Conservation (phyloP, 208 protist species). For the Crithidia thermophila region DNA sequence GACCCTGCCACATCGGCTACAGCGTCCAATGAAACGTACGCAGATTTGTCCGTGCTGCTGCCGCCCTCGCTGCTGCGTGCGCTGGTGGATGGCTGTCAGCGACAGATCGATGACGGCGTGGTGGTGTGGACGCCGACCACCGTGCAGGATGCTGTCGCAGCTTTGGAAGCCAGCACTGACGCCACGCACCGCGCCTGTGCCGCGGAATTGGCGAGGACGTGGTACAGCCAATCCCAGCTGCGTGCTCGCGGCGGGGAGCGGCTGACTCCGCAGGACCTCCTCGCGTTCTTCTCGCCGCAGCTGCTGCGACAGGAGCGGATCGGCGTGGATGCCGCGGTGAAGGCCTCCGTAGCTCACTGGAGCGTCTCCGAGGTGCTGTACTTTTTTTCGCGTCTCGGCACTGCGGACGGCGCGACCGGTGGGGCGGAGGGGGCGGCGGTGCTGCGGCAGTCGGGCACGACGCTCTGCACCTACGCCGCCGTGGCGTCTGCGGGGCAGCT, state of each 20-base stretch:
- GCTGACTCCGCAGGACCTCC: slow-evolving; percentile 20
- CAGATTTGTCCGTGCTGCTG: neutral
- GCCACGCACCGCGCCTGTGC: slow-evolving; percentile 7
- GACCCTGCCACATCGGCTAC: no score
- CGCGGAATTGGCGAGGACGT: slow-evolving; percentile 12
- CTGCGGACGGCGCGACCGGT: slow-evolving; percentile 8
- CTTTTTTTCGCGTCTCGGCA: slow-evolving; percentile 26
- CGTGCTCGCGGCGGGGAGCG: slow-evolving; percentile 15
- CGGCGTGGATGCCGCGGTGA: slow-evolving; percentile 20
- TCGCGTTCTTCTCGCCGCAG: slow-evolving; percentile 26
- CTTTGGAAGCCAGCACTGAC: slow-evolving; percentile 21
- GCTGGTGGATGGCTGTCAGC: neutral
- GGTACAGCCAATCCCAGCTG: slow-evolving; percentile 28
- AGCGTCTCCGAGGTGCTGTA: slow-evolving; percentile 36
- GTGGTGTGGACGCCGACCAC: slow-evolving; percentile 23
- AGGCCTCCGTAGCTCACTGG: slow-evolving; percentile 25
- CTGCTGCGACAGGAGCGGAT: slow-evolving; percentile 31
- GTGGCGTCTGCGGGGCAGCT: slow-evolving; percentile 71
- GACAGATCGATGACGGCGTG: neutral
- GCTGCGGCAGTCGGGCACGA: slow-evolving; percentile 53
- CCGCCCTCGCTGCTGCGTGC: neutral
- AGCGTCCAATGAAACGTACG: no score
- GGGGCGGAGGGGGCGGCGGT: slow-evolving; percentile 39
- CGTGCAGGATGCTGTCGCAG: slow-evolving; percentile 8
- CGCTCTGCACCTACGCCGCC: slow-evolving; percentile 48